These are phyloP conservation scores for Microbotryum silenes-acaulis DNA, from an alignment of 1,284 basidiomycete genomes.

Conservation along the genomic window DNA sequence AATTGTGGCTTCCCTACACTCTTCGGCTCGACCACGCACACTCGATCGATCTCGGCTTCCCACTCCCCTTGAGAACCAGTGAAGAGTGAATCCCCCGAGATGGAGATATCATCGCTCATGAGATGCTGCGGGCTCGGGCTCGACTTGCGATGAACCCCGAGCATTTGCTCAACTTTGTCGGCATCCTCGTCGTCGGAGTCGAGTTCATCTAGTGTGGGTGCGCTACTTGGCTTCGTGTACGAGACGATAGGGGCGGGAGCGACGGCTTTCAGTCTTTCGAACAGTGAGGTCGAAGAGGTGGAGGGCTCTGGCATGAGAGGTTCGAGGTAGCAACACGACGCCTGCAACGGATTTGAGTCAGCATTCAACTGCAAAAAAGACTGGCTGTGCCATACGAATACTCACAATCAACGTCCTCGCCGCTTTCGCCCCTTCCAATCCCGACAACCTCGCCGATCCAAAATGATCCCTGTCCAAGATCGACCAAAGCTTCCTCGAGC, in stretches of 20 bases:
- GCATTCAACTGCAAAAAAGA: too few species aligned
- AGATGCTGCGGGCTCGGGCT: too few species aligned
- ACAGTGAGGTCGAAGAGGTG: neutral
- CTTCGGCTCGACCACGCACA: too few species aligned
- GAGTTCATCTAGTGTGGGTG: neutral
- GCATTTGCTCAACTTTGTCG: too few species aligned
- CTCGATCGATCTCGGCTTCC: too few species aligned
- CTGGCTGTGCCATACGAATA: neutral
- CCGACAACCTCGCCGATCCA: slow-evolving; percentile 3
- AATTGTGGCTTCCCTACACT: too few species aligned
- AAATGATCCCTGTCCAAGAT: neutral
- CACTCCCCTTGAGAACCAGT: too few species aligned
- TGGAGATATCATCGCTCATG: too few species aligned
- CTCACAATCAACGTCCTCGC: slow-evolving; percentile 13
- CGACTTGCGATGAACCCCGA: too few species aligned
- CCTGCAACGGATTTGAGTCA: slow-evolving; percentile 1
- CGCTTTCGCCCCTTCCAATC: slow-evolving; percentile 4
- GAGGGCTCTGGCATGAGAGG: slow-evolving; percentile 3
- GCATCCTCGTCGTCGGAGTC: neutral
- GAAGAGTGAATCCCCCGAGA: too few species aligned
- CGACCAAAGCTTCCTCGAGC: slow-evolving; percentile 14
- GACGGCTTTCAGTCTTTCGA: neutral
- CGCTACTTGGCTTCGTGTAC: too few species aligned
- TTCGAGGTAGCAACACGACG: slow-evolving; percentile 20
- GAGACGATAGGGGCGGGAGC: too few species aligned